Conservation (phyloP, 306 rosid genomes). For the Vigna nakashimae region DNA sequence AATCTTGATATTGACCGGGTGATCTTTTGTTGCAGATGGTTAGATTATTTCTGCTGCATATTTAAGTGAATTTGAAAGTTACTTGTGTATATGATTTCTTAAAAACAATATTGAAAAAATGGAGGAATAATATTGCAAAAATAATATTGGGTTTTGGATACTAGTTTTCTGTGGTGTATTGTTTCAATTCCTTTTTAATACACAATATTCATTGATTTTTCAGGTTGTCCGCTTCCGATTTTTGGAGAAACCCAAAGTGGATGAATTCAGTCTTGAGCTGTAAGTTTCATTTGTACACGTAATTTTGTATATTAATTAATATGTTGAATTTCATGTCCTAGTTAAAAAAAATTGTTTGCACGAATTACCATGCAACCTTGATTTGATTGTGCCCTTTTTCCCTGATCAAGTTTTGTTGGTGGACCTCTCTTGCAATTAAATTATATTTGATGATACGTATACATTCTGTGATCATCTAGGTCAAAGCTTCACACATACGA, state of each 20-base stretch:
- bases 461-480: neutral
- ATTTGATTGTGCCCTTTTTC: neutral
- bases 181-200: neutral
- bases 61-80: neutral
- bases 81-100: neutral
- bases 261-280: conserved; percentile 21
- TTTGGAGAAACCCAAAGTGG: conserved; percentile 10
- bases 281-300: neutral
- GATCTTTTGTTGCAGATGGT: neutral
- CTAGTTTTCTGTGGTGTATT: neutral
- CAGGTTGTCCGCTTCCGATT: neutral
- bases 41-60: neutral
- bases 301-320: neutral
- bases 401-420: neutral
- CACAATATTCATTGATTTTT: neutral
- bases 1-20: neutral
- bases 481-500: conserved; percentile 16
- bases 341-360: neutral
- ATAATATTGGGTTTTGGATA: neutral
- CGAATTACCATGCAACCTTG: neutral
- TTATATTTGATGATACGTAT: neutral
- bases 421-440: neutral
- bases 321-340: neutral
- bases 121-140: neutral
- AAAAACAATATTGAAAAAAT: neutral